Evolutionary conservation across 768 basidiomycete species (phyloP).

Genomic region (Pholiota conissans): DNA sequence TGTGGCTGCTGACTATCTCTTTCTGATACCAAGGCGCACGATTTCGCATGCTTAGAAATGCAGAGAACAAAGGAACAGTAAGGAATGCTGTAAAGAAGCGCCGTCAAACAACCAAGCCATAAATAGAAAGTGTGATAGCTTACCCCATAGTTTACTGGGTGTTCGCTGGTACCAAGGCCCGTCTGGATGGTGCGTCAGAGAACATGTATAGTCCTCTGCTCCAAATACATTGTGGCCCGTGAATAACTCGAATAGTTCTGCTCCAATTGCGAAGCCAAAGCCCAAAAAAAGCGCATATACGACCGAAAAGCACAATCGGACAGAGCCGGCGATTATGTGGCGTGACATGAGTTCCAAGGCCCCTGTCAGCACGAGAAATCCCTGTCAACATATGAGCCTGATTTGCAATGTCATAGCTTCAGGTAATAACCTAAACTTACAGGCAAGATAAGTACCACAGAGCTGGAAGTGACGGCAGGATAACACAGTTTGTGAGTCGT

Average conservation of each 20-base stretch:
- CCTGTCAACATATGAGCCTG: constrained; percentile 26
- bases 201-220: constrained; percentile 62
- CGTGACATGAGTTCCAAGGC: constrained; percentile 78
- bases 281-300: constrained; percentile 79
- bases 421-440: constrained; percentile 35
- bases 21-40: constrained; percentile 57
- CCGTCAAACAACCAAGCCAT: neutral
- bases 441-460: constrained; percentile 80
- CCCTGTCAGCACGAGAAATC: constrained; percentile 71
- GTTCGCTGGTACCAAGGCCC: constrained; percentile 77
- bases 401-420: neutral
- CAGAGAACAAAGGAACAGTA: constrained; percentile 68
- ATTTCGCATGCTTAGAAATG: constrained; percentile 66
- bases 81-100: constrained; percentile 50
- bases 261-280: constrained; percentile 83
- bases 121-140: constrained; percentile 18
- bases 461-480: constrained; percentile 73
- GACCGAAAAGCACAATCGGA: constrained; percentile 76
- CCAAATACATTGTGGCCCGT: constrained; percentile 45
- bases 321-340: constrained; percentile 83
- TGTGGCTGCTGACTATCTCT: constrained; percentile 46
- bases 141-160: constrained; percentile 73
- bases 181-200: constrained; percentile 48
- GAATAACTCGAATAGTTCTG: constrained; percentile 62
- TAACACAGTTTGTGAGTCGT: constrained; percentile 74